Conservation (phyloP, 495 filamentous ascomycete genomes). For the Daldinia concentrica region DNA sequence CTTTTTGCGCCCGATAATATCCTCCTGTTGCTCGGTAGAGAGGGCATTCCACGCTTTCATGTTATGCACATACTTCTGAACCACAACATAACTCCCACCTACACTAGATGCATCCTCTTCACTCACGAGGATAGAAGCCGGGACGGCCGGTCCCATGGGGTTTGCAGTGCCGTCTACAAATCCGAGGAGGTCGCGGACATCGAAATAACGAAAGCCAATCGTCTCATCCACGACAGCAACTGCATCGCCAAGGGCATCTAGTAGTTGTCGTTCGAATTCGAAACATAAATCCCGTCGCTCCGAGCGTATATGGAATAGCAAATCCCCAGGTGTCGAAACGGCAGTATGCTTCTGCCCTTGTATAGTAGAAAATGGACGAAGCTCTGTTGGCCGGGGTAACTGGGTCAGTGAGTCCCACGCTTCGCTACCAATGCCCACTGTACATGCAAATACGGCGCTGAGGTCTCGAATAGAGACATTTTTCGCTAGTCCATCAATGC, state of each 20-base stretch:
- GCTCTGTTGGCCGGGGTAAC: slow-evolving; percentile 59
- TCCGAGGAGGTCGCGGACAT: slow-evolving; percentile 65
- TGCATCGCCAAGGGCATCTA: slow-evolving; percentile 59
- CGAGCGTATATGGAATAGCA: slow-evolving; percentile 66
- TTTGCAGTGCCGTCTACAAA: slow-evolving; percentile 70
- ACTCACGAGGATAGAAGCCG: slow-evolving; percentile 55
- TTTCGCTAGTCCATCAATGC: slow-evolving; percentile 59
- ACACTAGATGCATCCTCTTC: slow-evolving; percentile 51
- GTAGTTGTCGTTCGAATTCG: slow-evolving; percentile 64
- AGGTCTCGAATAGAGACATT: slow-evolving; percentile 65
- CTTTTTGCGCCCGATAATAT: slow-evolving; percentile 66
- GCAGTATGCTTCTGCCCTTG: slow-evolving; percentile 58
- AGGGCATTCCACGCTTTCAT: slow-evolving; percentile 58
- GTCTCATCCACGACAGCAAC: slow-evolving; percentile 62
- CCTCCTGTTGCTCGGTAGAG: slow-evolving; percentile 62
- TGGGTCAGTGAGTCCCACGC: slow-evolving; percentile 59
- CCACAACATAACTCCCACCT: slow-evolving; percentile 66
- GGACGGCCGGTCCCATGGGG: slow-evolving; percentile 60
- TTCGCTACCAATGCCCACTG: slow-evolving; percentile 62
- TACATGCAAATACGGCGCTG: slow-evolving; percentile 59
- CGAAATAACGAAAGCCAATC: slow-evolving; percentile 67
- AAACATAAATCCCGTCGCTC: slow-evolving; percentile 67
- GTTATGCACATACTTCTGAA: slow-evolving; percentile 68
- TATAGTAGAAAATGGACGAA: slow-evolving; percentile 61
- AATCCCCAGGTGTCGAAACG: slow-evolving; percentile 62